Percentiles rank a stretch among this genome's conserved stretches.
phyloP scores from a whole-genome alignment of 2,329 filamentous ascomycete species.

The Pezicula radicicola region DNA sequence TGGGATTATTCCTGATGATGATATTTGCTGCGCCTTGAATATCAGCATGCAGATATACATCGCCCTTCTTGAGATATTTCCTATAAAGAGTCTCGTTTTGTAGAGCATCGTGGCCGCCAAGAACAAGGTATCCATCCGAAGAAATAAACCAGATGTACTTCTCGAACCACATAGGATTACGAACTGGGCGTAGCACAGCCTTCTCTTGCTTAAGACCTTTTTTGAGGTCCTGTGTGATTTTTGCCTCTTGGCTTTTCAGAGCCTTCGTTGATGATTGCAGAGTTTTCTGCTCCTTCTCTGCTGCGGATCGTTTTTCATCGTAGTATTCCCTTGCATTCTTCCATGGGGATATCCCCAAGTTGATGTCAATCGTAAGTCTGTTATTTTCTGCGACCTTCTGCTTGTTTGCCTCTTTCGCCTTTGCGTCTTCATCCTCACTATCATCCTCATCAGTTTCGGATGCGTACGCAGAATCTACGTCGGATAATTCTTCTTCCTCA shows the following conservation, averaged over 20 bases:
- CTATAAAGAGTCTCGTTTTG: slow-evolving; percentile 94
- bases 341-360: slow-evolving; percentile 79
- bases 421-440: slow-evolving; percentile 47
- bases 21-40: slow-evolving; percentile 80
- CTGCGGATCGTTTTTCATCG: slow-evolving; percentile 80
- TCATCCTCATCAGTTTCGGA: slow-evolving; percentile 65
- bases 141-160: slow-evolving; percentile 97
- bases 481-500: slow-evolving; percentile 50
- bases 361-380: slow-evolving; percentile 74
- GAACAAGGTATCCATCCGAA: slow-evolving; percentile 88
- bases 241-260: slow-evolving; percentile 85
- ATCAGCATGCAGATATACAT: slow-evolving; percentile 90
- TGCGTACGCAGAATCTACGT: slow-evolving; percentile 52
- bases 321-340: slow-evolving; percentile 91
- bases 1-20: slow-evolving; percentile 83
- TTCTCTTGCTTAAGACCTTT: slow-evolving; percentile 91
- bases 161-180: slow-evolving; percentile 91
- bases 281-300: slow-evolving; percentile 85
- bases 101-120: slow-evolving; percentile 83
- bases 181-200: slow-evolving; percentile 75
- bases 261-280: slow-evolving; percentile 77
- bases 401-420: slow-evolving; percentile 30
- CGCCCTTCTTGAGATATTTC: slow-evolving; percentile 80
- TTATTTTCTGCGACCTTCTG: slow-evolving; percentile 48
- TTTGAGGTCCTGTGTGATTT: slow-evolving; percentile 81